Evolutionary conservation across 495 filamentous ascomycete genomes (phyloP), one percentile per base, ranked within the genome.

Genomic region (Talaromyces borbonicus): DNA sequence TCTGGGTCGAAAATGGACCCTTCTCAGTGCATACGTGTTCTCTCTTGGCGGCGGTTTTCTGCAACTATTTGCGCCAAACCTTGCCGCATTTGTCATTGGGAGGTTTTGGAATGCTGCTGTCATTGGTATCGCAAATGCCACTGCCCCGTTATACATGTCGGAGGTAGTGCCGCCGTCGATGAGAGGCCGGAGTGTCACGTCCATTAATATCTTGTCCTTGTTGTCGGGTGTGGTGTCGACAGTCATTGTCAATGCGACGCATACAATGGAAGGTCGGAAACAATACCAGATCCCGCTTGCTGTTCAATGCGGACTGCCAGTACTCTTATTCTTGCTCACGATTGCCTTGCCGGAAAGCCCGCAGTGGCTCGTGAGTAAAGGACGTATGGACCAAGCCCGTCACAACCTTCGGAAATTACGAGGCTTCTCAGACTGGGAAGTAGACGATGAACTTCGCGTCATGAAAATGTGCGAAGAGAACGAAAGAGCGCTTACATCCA

Each of bases 361-460:
- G 0, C 61, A 79, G 47, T 85, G 80, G 79, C 72, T 84, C 8
- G 62, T 82, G 39, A 59, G 66, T 30, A 75, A 78, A 50, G 73
- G 72, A 24, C 59, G 61, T 23, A 48, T 64, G 32, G 48, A 60
- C 14, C 31, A 57, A 49, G 60, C 66, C 27, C 54, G 55, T 30
- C 12, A 43, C 23, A 62, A 62, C 37, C 44, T 67, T 8, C 58
- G 62, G 12, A 62, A 58, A 48, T 50, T 67, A 4, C 63, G 62
- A n/a, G 60, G 60, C 9, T 65, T 52, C 46, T 57, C 54, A 14
- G 60, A 63, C 24, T 41, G 41, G 6, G 42, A 59, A 25, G 51
- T 67, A 23, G 60, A 59, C 1, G 51, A 59, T 16, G 63, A 67
- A 43, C 49, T 67, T 6, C 52, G 49, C 5, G 49, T 65, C 18